Evolutionary conservation across 1,139 yeast species (phyloP), one percentile per base, ranked within the genome.

Genomic region (Pichia cactophila): DNA sequence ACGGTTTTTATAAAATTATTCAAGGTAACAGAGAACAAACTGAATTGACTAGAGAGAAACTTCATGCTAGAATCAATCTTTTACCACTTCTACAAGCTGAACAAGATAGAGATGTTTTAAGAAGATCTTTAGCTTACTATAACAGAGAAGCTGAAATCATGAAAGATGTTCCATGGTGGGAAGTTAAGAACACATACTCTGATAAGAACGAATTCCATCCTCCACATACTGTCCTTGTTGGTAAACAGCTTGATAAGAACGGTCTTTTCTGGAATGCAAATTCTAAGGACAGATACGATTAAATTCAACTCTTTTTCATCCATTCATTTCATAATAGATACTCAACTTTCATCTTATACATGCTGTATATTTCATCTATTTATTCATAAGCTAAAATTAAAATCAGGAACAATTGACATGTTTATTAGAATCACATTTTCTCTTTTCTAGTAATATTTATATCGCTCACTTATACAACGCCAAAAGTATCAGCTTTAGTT

Each of bases 31-130:
- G 83, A 55, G 95, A 86, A 67, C 83, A 82, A 63, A 74, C 83
- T 61, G 96, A 87, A 68, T 75, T 86, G 45, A 69, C 80, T 42
- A 75, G 96, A 62, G 96, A 87, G 68, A 80, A 78, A 62, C 74
- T 76, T 53, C 86, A 94, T 90, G 78, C 92, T 14, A 75, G 95
- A 58, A 79, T 86, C 61, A 72, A 83, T 65, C 68, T 87, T 52
- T 77, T 81, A 59, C 95, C 96, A 4, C 72, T 86, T 56, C 74
- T 87, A 52, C 77, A 81, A 58, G 95, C 95, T 41, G 96, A 87
- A 68, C 81, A 81, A 56, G 96, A 87, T 66, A 76, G 96, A 66
- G 86, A 84, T 59, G 67, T 75, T 43, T 88, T 86, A 45, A 80
- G 96, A 71, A 77, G 95, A 63, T 78, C 78, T 56, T 73, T 71